These are phyloP conservation scores for Talaromyces liani DNA, from an alignment of 495 filamentous ascomycete genomes.

Conservation along the genomic window DNA sequence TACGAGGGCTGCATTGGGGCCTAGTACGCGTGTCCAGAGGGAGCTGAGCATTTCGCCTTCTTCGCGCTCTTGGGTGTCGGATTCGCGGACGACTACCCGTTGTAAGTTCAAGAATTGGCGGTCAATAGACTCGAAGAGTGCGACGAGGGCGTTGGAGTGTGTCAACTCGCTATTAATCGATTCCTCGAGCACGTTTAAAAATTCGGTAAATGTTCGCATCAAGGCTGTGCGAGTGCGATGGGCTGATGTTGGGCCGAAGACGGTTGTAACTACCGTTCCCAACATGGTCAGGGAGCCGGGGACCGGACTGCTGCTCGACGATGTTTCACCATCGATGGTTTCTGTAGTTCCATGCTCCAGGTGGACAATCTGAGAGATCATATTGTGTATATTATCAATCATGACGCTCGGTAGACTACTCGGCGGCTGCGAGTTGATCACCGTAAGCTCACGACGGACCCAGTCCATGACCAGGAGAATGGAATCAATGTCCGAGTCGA, in stretches of 20 bases:
- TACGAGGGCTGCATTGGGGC: constrained; percentile 59
- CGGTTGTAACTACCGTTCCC: constrained; percentile 53
- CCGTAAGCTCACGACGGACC: constrained; percentile 72
- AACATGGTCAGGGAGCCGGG: constrained; percentile 52
- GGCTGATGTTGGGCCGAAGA: constrained; percentile 71
- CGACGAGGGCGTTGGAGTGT: constrained; percentile 67
- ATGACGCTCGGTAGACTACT: constrained; percentile 52
- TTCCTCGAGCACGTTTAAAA: constrained; percentile 80
- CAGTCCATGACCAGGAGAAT: constrained; percentile 94
- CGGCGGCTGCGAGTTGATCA: constrained; percentile 44
- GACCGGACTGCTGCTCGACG: constrained; percentile 30
- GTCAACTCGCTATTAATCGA: constrained; percentile 75
- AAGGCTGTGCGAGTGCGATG: constrained; percentile 75
- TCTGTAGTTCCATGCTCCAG: constrained; percentile 42
- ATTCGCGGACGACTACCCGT: constrained; percentile 77
- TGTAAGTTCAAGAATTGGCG: constrained; percentile 81
- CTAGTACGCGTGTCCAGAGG: constrained; percentile 78
- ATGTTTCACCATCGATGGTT: constrained; percentile 23
- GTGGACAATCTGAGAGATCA: constrained; percentile 59
- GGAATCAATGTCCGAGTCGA: constrained; percentile 85
- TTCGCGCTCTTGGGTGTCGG: constrained; percentile 65
- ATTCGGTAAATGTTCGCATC: constrained; percentile 80
- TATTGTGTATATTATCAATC: constrained; percentile 72
- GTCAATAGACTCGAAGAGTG: constrained; percentile 81
- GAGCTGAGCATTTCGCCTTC: constrained; percentile 75